Percentiles rank a stretch among this genome's conserved stretches.
phyloP scores from a whole-genome alignment of 2,329 filamentous ascomycete species.

The Xylogone sp. region DNA sequence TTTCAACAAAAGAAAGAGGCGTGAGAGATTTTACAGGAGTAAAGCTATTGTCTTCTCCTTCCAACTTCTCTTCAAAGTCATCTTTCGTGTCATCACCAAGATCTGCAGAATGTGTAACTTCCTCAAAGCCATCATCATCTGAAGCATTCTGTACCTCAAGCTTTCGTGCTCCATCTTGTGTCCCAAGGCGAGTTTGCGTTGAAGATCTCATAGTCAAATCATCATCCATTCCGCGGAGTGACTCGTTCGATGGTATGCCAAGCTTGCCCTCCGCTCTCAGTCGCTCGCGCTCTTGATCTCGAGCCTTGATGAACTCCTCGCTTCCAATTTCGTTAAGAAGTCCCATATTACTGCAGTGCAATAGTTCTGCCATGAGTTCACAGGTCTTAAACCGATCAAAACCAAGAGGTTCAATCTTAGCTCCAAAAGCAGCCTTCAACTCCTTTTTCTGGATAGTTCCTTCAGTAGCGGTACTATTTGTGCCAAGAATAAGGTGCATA shows the following conservation, averaged over 20 bases:
- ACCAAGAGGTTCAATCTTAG: constrained; percentile 86
- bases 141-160: constrained; percentile 77
- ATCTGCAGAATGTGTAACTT: constrained; percentile 69
- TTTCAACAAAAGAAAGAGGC: constrained; percentile 44
- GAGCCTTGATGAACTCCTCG: constrained; percentile 75
- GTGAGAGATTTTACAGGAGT: constrained; percentile 20
- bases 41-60: constrained; percentile 6
- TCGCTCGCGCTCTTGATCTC: constrained; percentile 78
- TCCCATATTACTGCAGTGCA: constrained; percentile 99
- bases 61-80: constrained; percentile 56
- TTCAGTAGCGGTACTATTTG: constrained; percentile 51
- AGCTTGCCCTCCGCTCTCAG: constrained; percentile 76
- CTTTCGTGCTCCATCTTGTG: constrained; percentile 63
- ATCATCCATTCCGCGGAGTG: constrained; percentile 49
- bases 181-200: constrained; percentile 40
- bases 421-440: constrained; percentile 83
- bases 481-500: constrained; percentile 82
- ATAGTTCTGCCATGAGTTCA: constrained; percentile 93
- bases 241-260: constrained; percentile 33
- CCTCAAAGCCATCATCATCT: constrained; percentile 91
- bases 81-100: constrained; percentile 70
- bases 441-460: constrained; percentile 68
- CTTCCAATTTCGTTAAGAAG: constrained; percentile 88
- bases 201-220: constrained; percentile 57
- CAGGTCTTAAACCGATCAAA: constrained; percentile 99